A percentile compares a stretch with the other conserved stretches of the same genome.
These are phyloP conservation scores for Exophiala phaeomuriformis DNA, from an alignment of 2,329 filamentous ascomycete species.

Conservation along the genomic window DNA sequence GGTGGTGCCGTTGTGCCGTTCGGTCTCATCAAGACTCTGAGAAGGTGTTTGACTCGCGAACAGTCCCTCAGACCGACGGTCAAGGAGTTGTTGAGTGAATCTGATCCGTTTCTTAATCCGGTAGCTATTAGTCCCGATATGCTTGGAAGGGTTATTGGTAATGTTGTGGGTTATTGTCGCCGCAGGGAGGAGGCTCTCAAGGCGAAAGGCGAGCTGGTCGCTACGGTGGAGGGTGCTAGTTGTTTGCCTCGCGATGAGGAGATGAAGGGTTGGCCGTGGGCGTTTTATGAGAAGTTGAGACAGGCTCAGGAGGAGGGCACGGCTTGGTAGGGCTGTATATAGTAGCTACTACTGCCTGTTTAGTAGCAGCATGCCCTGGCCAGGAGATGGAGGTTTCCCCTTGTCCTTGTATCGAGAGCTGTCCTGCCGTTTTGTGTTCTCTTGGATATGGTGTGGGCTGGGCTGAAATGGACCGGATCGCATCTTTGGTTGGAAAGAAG, in stretches of 20 bases:
- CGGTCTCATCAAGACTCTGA: slow-evolving; percentile 49
- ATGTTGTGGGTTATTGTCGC: slow-evolving; percentile 54
- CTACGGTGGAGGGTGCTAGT: slow-evolving; percentile 28
- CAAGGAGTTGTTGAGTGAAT: slow-evolving; percentile 48
- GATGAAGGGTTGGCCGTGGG: slow-evolving; percentile 42
- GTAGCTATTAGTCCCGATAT: slow-evolving; percentile 52
- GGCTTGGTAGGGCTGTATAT: slow-evolving; percentile 19
- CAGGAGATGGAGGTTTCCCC: no score
- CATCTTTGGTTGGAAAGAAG: no score
- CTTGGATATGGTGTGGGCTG: no score
- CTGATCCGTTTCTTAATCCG: slow-evolving; percentile 53
- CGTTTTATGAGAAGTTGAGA: slow-evolving; percentile 44
- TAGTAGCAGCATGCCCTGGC: no score
- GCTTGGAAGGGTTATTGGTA: slow-evolving; percentile 52
- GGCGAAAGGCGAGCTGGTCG: slow-evolving; percentile 17
- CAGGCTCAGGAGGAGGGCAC: slow-evolving; percentile 39
- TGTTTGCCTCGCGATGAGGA: slow-evolving; percentile 52
- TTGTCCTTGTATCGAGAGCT: no score
- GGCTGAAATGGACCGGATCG: no score
- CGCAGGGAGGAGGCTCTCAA: slow-evolving; percentile 25
- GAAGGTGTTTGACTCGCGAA: slow-evolving; percentile 53
- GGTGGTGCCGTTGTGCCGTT: slow-evolving; percentile 48
- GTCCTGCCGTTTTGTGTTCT: no score
- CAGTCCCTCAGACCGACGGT: slow-evolving; percentile 51
- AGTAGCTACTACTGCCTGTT: no score